Evolutionary conservation across 306 rosid species (phyloP).

Genomic region (Malus fusca): DNA sequence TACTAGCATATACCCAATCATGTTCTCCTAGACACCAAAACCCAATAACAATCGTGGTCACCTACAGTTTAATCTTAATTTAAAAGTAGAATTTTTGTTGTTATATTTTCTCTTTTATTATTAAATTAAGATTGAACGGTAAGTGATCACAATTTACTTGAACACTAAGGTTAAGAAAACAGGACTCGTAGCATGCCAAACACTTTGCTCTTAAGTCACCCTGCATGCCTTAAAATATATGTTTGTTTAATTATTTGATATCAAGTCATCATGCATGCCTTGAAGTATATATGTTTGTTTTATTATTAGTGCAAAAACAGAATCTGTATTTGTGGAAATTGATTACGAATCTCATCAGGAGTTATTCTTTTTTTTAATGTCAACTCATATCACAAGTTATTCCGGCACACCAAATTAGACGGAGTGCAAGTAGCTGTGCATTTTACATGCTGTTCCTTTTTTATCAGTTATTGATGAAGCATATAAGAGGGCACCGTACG

Average conservation of each 20-base stretch:
- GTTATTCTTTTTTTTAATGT: background rate
- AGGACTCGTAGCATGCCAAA: background rate
- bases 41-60: too few species aligned
- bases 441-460: background rate
- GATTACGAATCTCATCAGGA: background rate
- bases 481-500: background rate
- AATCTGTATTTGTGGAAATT: background rate
- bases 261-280: background rate
- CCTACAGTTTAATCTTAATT: too few species aligned
- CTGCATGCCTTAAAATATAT: background rate
- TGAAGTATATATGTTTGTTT: background rate
- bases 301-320: background rate
- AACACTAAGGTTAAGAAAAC: too few species aligned
- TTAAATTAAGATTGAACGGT: too few species aligned
- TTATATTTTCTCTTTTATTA: too few species aligned
- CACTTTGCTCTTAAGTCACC: background rate
- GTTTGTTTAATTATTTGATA: background rate
- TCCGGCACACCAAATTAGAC: background rate
- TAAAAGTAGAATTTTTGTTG: too few species aligned
- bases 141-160: too few species aligned
- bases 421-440: background rate
- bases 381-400: background rate
- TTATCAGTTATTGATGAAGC: background rate
- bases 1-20: too few species aligned
- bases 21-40: too few species aligned